Conservation (phyloP, 192 early-diverging fungal species). For the Allomyces arbusculus region DNA sequence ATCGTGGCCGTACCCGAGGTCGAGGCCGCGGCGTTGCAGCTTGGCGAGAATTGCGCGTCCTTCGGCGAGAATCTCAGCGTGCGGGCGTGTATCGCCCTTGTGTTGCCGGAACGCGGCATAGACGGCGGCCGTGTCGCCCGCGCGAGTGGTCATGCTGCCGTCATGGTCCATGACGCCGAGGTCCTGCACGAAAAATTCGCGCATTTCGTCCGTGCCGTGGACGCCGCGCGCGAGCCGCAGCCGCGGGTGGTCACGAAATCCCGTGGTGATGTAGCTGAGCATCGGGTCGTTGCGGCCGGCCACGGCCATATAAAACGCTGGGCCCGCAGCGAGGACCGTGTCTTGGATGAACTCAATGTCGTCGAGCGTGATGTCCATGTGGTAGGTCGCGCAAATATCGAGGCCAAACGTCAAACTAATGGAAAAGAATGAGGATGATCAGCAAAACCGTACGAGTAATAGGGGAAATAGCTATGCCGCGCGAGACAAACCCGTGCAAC, state of each 20-base stretch:
- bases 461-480: too few relatives aligned
- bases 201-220: not conserved
- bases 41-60: not conserved
- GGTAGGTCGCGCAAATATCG: constrained; percentile 1
- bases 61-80: not conserved
- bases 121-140: not conserved
- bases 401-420: not conserved
- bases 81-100: not conserved
- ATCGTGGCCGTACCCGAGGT: constrained; percentile 1
- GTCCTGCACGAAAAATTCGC: not conserved
- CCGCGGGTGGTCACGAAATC: not conserved
- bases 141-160: not conserved
- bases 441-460: too few relatives aligned
- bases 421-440: too few relatives aligned
- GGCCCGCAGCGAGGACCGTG: not conserved
- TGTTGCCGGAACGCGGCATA: not conserved
- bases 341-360: not conserved
- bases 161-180: not conserved
- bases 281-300: not conserved
- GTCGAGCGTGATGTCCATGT: not conserved
- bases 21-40: not conserved
- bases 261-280: not conserved
- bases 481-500: not conserved
- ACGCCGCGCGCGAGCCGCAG: not conserved
- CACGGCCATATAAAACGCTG: not conserved